A percentile compares a stretch with the other conserved stretches of the same genome.
Conservation (phyloP, 2,329 filamentous ascomycete genomes). For the Colletotrichum musicola region DNA sequence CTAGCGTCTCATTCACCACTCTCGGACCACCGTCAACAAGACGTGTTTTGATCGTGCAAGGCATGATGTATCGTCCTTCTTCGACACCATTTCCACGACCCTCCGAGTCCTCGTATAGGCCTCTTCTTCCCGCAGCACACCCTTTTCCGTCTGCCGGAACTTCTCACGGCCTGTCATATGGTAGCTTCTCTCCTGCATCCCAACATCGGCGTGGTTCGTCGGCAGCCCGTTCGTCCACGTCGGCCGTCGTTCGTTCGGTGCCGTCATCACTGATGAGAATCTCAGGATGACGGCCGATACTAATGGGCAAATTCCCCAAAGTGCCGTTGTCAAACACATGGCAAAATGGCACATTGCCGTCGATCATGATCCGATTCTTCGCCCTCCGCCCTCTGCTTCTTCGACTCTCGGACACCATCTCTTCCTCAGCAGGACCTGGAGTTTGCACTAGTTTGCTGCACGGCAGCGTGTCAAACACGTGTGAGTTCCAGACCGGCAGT, state of each 20-base stretch:
- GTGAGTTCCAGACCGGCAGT: not conserved
- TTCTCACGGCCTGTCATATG: not conserved
- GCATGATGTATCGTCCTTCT: not conserved
- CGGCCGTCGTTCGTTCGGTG: not conserved
- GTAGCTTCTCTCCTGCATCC: not conserved
- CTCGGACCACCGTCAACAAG: not conserved
- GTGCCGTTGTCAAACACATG: constrained; percentile 15
- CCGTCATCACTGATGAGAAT: not conserved
- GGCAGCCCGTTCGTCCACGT: constrained; percentile 1
- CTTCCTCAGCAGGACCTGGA: not conserved
- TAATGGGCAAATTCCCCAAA: constrained; percentile 13
- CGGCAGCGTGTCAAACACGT: not conserved
- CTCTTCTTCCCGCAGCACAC: not conserved
- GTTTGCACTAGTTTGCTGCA: not conserved
- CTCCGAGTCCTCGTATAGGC: not conserved
- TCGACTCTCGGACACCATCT: not conserved
- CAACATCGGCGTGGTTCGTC: constrained; percentile 15
- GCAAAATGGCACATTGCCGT: constrained; percentile 18
- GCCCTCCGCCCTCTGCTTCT: not conserved
- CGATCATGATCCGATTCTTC: not conserved
- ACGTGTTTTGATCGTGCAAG: not conserved
- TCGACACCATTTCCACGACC: not conserved
- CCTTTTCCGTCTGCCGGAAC: not conserved
- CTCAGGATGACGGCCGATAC: not conserved
- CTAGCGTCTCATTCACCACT: not conserved